A percentile compares a stretch with the other conserved stretches of the same genome.
These are phyloP conservation scores for Colletotrichum sp. DNA, from an alignment of 2,329 filamentous ascomycete species.

Conservation along the genomic window DNA sequence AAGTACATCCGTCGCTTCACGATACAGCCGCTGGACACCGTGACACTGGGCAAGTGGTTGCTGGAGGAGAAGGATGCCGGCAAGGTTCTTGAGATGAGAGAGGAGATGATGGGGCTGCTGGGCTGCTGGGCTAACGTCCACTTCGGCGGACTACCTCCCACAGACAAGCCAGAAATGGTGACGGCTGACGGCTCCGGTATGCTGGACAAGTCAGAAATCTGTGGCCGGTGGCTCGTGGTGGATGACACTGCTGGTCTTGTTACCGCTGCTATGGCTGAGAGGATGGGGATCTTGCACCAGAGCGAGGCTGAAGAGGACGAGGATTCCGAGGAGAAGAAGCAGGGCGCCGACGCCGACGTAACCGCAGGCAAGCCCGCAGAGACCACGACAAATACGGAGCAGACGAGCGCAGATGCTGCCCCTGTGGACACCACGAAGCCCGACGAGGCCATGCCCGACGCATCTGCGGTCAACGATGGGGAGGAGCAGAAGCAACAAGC, in stretches of 20 bases:
- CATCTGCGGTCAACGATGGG: neutral
- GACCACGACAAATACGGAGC: neutral
- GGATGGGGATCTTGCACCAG: slow-evolving; percentile 79
- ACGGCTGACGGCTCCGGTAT: slow-evolving; percentile 64
- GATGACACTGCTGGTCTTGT: slow-evolving; percentile 88
- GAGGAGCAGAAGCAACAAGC: neutral
- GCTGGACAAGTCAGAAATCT: slow-evolving; percentile 62
- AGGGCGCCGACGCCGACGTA: slow-evolving; percentile 9
- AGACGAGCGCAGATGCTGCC: neutral
- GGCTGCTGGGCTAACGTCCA: slow-evolving; percentile 92
- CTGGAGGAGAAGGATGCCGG: slow-evolving; percentile 55
- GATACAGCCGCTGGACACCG: slow-evolving; percentile 81
- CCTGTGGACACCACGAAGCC: neutral
- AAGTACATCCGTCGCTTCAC: slow-evolving; percentile 93
- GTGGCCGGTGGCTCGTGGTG: slow-evolving; percentile 75
- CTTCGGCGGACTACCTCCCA: slow-evolving; percentile 56
- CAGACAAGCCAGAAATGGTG: slow-evolving; percentile 23
- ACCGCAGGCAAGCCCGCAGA: slow-evolving; percentile 4
- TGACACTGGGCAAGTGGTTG: slow-evolving; percentile 76
- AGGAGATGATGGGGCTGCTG: slow-evolving; percentile 62
- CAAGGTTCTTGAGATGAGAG: slow-evolving; percentile 39
- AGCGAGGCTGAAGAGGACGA: slow-evolving; percentile 32
- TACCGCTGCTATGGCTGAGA: slow-evolving; percentile 83
- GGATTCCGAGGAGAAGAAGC: slow-evolving; percentile 30
- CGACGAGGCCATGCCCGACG: neutral